Conservation (phyloP, 2,329 filamentous ascomycete species). For the Plenodomus tracheiphilus region DNA sequence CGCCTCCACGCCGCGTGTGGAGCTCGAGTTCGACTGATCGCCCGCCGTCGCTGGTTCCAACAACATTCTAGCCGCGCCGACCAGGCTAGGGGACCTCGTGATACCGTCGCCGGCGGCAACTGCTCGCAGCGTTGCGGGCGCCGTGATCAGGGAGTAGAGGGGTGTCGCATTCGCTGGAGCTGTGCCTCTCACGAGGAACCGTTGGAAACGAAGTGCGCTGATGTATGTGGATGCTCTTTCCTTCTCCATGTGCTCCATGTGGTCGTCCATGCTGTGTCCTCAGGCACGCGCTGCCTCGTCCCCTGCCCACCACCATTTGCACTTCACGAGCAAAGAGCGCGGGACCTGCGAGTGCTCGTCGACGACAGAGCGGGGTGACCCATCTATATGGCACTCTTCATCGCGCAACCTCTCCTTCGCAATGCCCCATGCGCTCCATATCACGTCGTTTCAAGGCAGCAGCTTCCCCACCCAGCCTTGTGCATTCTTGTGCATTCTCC, state of each 20-base stretch:
- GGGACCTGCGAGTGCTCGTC: constrained; percentile 1
- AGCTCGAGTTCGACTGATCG: constrained; percentile 21
- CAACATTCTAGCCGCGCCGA: constrained; percentile 22
- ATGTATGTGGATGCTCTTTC: constrained; percentile 41
- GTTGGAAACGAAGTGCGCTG: constrained; percentile 29
- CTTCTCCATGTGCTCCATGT: constrained; percentile 15
- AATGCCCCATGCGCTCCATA: constrained; percentile 1
- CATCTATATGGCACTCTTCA: background rate
- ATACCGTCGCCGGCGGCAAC: constrained; percentile 16
- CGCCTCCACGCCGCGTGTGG: constrained; percentile 21
- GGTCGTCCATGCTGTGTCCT: constrained; percentile 16
- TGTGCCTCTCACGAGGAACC: constrained; percentile 2
- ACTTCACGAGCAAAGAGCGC: constrained; percentile 10
- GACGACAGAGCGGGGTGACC: background rate
- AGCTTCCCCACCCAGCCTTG: constrained; percentile 30
- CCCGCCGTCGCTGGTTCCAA: constrained; percentile 15
- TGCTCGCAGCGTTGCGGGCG: constrained; percentile 8
- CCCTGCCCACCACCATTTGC: constrained; percentile 9
- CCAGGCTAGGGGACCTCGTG: constrained; percentile 26
- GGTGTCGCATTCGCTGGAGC: constrained; percentile 25
- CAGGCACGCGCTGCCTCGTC: constrained; percentile 21
- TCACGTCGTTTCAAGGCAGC: constrained; percentile 21
- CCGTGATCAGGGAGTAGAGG: constrained; percentile 10
- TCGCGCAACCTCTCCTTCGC: too few relatives aligned
- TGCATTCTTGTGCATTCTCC: constrained; percentile 1